Conservation (phyloP, 2,329 filamentous ascomycete genomes). For the Alternaria sp. region DNA sequence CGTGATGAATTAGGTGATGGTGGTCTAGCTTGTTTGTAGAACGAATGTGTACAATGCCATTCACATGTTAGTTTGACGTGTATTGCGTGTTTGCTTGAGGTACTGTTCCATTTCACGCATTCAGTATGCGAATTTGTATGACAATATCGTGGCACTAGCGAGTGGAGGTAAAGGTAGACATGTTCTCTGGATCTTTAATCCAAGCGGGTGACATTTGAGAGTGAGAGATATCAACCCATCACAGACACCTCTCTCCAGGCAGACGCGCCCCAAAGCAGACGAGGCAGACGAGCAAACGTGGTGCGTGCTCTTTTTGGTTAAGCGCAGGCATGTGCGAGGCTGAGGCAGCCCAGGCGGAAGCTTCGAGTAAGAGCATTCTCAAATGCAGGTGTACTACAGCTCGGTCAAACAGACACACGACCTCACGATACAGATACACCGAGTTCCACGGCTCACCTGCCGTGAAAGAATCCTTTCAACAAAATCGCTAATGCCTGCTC, state of each 20-base stretch:
- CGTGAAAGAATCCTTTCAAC: neutral
- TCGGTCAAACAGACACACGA: neutral
- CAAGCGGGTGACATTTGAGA: neutral
- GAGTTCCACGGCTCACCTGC: constrained; percentile 2
- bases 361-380: neutral
- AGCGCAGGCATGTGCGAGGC: neutral
- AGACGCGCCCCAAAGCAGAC: constrained; percentile 9
- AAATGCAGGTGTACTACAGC: neutral
- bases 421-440: neutral
- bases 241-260: constrained; percentile 7
- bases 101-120: neutral
- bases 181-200: neutral
- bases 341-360: neutral
- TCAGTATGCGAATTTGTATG: neutral
- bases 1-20: constrained; percentile 3
- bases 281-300: constrained; percentile 5
- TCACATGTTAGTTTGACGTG: neutral
- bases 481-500: constrained; percentile 5
- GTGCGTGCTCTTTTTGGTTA: constrained; percentile 6
- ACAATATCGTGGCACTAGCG: neutral
- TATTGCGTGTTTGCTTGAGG: neutral
- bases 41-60: constrained; percentile 3
- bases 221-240: neutral
- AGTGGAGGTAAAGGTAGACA: constrained; percentile 1
- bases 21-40: constrained; percentile 11